A percentile compares a stretch with the other conserved stretches of the same genome.
These are phyloP conservation scores for Pilasporangium apinafurcum DNA, from an alignment of 352 stramenopile genomes.

Conservation along the genomic window DNA sequence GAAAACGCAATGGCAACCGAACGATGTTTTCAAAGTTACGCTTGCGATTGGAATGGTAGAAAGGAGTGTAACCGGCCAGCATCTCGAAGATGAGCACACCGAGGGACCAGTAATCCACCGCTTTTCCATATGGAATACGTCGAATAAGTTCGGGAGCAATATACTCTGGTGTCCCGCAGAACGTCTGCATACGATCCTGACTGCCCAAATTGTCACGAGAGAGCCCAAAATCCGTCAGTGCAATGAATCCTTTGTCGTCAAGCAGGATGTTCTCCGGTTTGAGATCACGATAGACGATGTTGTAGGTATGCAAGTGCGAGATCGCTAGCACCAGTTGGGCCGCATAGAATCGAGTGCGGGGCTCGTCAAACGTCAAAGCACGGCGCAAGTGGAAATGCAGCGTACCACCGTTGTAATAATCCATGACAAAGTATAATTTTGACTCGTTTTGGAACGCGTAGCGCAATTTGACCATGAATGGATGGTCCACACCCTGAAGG, in stretches of 20 bases:
- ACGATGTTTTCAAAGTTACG: constrained; percentile 88
- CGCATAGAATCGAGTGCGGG: constrained; percentile 66
- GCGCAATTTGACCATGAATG: constrained; percentile 81
- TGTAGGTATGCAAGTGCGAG: constrained; percentile 78
- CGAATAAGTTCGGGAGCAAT: constrained; percentile 79
- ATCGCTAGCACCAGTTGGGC: constrained; percentile 79
- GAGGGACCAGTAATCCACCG: constrained; percentile 87
- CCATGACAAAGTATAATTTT: constrained; percentile 89
- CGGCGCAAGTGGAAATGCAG: constrained; percentile 77
- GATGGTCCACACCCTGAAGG: constrained; percentile 79
- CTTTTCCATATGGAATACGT: constrained; percentile 61
- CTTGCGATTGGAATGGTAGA: constrained; percentile 72
- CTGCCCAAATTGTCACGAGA: constrained; percentile 73
- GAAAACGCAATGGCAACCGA: constrained; percentile 63
- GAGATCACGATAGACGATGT: constrained; percentile 83
- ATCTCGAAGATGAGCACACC: constrained; percentile 85
- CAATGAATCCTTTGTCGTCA: constrained; percentile 79
- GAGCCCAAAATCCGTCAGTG: constrained; percentile 86
- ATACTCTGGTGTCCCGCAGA: constrained; percentile 83
- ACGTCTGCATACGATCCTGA: constrained; percentile 75
- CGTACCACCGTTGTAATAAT: constrained; percentile 85
- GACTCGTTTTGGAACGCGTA: constrained; percentile 82
- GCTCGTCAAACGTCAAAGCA: constrained; percentile 64
- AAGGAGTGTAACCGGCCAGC: constrained; percentile 72
- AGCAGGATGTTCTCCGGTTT: constrained; percentile 87